phyloP scores from a whole-genome alignment of 768 basidiomycete genomes.

The Amanita muscaria region DNA sequence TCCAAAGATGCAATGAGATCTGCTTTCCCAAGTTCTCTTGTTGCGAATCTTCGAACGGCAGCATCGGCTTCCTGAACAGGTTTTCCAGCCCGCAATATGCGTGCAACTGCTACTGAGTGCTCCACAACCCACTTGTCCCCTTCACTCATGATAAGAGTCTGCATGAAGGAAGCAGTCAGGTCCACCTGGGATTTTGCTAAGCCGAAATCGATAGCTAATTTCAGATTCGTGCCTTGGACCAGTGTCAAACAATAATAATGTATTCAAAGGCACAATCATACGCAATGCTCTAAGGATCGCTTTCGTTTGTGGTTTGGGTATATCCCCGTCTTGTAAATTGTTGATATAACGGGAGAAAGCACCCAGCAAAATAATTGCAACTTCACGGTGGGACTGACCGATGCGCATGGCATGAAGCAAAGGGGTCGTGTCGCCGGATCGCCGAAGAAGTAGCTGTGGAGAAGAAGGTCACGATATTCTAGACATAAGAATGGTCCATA shows the following conservation, averaged over 20 bases:
- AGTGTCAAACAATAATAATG: not conserved
- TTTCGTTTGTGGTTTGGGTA: slow-evolving; percentile 60
- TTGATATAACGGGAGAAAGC: slow-evolving; percentile 92
- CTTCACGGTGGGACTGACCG: slow-evolving; percentile 64
- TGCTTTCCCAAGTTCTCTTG: slow-evolving; percentile 74
- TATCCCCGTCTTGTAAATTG: slow-evolving; percentile 73
- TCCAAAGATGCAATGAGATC: slow-evolving; percentile 74
- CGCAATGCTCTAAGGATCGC: slow-evolving; percentile 71
- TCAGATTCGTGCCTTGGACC: slow-evolving; percentile 64
- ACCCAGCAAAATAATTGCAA: slow-evolving; percentile 81
- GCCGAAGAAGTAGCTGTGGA: slow-evolving; percentile 65
- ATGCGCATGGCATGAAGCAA: slow-evolving; percentile 87
- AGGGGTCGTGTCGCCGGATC: slow-evolving; percentile 79
- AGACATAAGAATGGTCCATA: slow-evolving; percentile 27
- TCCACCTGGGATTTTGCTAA: slow-evolving; percentile 73
- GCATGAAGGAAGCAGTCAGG: slow-evolving; percentile 86
- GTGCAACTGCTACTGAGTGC: slow-evolving; percentile 57
- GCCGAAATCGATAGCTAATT: slow-evolving; percentile 87
- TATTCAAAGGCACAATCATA: slow-evolving; percentile 25
- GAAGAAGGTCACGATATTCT: not conserved
- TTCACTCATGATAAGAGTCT: slow-evolving; percentile 94
- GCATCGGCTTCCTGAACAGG: slow-evolving; percentile 71
- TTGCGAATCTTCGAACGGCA: slow-evolving; percentile 81
- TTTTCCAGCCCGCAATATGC: slow-evolving; percentile 60
- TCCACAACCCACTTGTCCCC: slow-evolving; percentile 84